A percentile compares a stretch with the other conserved stretches of the same genome.
phyloP scores from a whole-genome alignment of 176 grass and related monocot genomes.

The Oryza brachyantha region DNA sequence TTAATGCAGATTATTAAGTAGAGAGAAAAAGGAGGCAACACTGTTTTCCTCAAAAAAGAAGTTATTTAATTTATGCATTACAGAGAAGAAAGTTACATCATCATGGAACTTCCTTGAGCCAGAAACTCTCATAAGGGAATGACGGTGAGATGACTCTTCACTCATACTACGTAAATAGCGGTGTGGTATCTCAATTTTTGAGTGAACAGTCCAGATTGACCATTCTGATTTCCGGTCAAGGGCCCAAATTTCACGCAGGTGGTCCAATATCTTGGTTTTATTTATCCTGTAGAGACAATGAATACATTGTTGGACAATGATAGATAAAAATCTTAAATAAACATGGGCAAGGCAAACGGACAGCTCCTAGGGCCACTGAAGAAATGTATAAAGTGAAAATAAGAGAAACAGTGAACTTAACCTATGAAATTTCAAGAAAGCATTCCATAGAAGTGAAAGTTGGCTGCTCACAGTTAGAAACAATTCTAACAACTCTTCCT shows the following conservation, averaged over 20 bases:
- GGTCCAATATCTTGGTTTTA: slow-evolving; percentile 81
- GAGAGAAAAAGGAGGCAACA: slow-evolving; percentile 4
- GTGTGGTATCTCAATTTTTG: slow-evolving; percentile 83
- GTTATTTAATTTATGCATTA: not conserved
- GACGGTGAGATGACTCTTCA: slow-evolving; percentile 74
- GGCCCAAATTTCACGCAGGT: slow-evolving; percentile 75
- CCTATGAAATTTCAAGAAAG: slow-evolving; percentile 98
- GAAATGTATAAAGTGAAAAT: slow-evolving; percentile 19
- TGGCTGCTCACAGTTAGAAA: slow-evolving; percentile 80
- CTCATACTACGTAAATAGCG: slow-evolving; percentile 60
- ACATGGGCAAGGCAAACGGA: not conserved
- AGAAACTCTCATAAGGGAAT: slow-evolving; percentile 62
- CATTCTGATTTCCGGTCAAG: slow-evolving; percentile 81
- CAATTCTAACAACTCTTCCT: slow-evolving; percentile 76
- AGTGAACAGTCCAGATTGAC: slow-evolving; percentile 98
- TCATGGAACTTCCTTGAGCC: slow-evolving; percentile 62
- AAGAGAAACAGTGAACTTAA: slow-evolving; percentile 29
- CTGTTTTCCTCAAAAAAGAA: not conserved
- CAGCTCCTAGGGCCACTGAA: not conserved
- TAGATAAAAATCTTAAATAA: not conserved
- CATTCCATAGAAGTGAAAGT: slow-evolving; percentile 93
- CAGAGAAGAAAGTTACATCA: slow-evolving; percentile 56
- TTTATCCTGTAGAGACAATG: slow-evolving; percentile 59
- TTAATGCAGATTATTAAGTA: slow-evolving; percentile 32
- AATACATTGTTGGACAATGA: slow-evolving; percentile 18